Percentiles rank a stretch among this genome's conserved stretches.
Conservation (phyloP, 257 asterid genomes). For the Anisodus tanguticus region DNA sequence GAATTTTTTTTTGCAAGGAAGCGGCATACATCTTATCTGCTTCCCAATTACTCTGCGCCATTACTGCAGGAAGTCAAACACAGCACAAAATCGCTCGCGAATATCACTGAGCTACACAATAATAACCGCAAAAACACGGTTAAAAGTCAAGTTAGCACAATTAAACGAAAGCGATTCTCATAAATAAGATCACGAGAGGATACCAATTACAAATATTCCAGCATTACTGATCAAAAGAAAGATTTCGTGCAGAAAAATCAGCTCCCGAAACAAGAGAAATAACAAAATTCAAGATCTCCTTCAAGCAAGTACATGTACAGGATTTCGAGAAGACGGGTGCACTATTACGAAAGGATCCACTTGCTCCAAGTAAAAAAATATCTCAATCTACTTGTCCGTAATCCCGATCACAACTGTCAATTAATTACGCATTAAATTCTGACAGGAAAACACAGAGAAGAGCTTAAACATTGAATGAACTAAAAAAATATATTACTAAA, state of each 20-base stretch:
- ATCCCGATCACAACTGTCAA: not conserved
- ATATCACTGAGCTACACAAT: not conserved
- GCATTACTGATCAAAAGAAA: not conserved
- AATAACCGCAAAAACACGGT: not conserved
- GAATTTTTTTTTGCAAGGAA: not conserved
- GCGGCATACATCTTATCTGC: slow-evolving; percentile 88
- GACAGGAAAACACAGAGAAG: no score
- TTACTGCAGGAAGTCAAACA: slow-evolving; percentile 36
- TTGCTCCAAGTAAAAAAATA: not conserved
- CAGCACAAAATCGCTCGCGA: not conserved
- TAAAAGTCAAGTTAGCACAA: not conserved
- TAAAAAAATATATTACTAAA: no score
- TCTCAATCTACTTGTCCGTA: not conserved
- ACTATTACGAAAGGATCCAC: no score
- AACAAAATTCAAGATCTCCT: not conserved
- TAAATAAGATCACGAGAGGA: not conserved
- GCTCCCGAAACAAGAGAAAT: not conserved
- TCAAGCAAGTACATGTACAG: no score
- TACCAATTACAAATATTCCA: slow-evolving; percentile 17
- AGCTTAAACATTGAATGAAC: no score
- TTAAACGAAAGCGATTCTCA: not conserved
- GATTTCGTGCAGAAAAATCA: not conserved
- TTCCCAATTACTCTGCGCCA: slow-evolving; percentile 99
- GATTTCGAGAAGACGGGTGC: no score
- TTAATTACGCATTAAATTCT: not conserved